Conservation (phyloP, 306 rosid species). For the Phaseolus lunatus region DNA sequence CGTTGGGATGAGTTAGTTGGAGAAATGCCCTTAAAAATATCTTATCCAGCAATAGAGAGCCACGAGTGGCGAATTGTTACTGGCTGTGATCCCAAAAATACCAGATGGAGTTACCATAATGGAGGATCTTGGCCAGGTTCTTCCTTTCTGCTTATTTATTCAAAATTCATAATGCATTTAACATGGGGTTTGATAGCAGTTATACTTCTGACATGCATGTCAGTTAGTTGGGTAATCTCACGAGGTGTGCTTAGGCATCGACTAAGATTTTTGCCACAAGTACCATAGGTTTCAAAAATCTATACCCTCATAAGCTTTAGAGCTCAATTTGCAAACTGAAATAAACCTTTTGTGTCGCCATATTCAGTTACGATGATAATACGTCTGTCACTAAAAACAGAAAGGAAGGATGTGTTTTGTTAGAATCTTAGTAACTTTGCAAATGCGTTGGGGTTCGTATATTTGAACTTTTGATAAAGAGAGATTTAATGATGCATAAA, state of each 20-base stretch:
- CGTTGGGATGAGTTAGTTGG: slow-evolving; percentile 98
- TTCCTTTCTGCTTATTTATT: slow-evolving; percentile 43
- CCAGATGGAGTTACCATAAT: slow-evolving; percentile 97
- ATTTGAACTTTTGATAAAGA: neutral
- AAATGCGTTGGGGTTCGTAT: neutral
- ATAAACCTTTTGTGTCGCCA: neutral
- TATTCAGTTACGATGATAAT: neutral
- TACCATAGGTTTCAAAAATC: neutral
- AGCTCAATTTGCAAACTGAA: slow-evolving; percentile 5
- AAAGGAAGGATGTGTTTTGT: slow-evolving; percentile 1
- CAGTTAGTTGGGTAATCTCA: neutral
- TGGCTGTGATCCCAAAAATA: slow-evolving; percentile 95
- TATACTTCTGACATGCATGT: neutral
- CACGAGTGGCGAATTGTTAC: slow-evolving; percentile 92
- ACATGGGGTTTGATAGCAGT: neutral
- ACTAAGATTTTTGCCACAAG: neutral
- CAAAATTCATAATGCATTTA: slow-evolving; percentile 34
- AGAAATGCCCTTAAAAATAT: slow-evolving; percentile 89
- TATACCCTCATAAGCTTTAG: neutral
- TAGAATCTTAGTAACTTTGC: neutral
- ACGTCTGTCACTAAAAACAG: neutral
- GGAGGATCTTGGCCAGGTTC: slow-evolving; percentile 99
- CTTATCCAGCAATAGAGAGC: slow-evolving; percentile 88
- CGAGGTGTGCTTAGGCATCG: neutral
- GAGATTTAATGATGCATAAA: neutral